A percentile compares a stretch with the other conserved stretches of the same genome.
phyloP scores from a whole-genome alignment of 495 filamentous ascomycete species.

The Penicillium roqueforti region DNA sequence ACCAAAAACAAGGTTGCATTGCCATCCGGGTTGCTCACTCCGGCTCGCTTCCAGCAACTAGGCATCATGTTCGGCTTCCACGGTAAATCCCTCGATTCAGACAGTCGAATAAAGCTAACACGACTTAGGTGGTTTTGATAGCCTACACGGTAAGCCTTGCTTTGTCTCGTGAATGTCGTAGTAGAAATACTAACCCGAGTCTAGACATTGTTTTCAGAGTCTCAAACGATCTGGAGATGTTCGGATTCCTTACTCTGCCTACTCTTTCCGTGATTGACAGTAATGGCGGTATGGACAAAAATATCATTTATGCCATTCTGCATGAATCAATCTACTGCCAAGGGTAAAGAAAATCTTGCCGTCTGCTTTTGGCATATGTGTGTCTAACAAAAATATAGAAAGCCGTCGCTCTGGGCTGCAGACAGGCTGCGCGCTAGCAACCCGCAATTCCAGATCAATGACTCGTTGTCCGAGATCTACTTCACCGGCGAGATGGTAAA shows the following conservation, averaged over 20 bases:
- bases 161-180: neutral
- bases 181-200: neutral
- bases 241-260: constrained; percentile 66
- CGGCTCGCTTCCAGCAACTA: constrained; percentile 66
- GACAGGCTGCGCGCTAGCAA: constrained; percentile 44
- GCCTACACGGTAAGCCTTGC: constrained; percentile 51
- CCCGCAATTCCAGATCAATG: constrained; percentile 42
- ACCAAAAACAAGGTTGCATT: constrained; percentile 52
- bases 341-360: constrained; percentile 31
- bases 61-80: constrained; percentile 75
- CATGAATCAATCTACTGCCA: constrained; percentile 85
- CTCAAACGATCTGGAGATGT: constrained; percentile 63
- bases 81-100: constrained; percentile 39
- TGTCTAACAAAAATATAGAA: constrained; percentile 28
- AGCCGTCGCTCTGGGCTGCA: constrained; percentile 61
- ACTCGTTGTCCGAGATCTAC: constrained; percentile 54
- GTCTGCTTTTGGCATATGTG: neutral
- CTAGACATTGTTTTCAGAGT: constrained; percentile 64
- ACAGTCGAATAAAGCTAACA: constrained; percentile 11
- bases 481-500: constrained; percentile 88
- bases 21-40: constrained; percentile 63
- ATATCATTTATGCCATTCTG: constrained; percentile 76
- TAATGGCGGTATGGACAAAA: constrained; percentile 62
- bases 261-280: constrained; percentile 64
- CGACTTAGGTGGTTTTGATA: constrained; percentile 56